A percentile compares a stretch with the other conserved stretches of the same genome.
Evolutionary conservation across 495 filamentous ascomycete genomes (phyloP).

Genomic region (Hypoxylon lienhwacheense): DNA sequence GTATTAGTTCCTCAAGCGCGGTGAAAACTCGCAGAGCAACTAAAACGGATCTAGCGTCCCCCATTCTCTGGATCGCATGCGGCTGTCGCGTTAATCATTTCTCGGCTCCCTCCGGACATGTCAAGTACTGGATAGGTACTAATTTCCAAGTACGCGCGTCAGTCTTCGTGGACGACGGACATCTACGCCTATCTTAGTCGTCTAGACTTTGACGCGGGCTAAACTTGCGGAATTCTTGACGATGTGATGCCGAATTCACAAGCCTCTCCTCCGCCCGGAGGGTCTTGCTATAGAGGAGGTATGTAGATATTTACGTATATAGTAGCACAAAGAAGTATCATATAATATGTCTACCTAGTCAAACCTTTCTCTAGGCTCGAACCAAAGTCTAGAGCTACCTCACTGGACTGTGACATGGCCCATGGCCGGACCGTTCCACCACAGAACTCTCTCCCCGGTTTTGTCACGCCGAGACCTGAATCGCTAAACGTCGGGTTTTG

Average conservation of each 20-base stretch:
- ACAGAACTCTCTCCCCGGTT: slow-evolving; percentile 24
- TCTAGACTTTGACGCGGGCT: not conserved
- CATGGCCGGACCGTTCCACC: slow-evolving; percentile 24
- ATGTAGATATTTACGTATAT: too few species aligned
- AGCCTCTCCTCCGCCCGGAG: too few species aligned
- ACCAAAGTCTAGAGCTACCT: not conserved
- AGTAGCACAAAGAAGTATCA: too few species aligned
- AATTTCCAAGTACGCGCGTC: slow-evolving; percentile 24
- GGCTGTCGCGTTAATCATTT: slow-evolving; percentile 28
- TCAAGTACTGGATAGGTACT: slow-evolving; percentile 8
- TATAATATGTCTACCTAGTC: not conserved
- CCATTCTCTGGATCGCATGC: slow-evolving; percentile 31
- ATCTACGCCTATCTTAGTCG: slow-evolving; percentile 1
- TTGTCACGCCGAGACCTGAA: slow-evolving; percentile 27
- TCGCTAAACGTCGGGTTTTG: slow-evolving; percentile 5
- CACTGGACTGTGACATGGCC: slow-evolving; percentile 17
- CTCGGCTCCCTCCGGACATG: slow-evolving; percentile 33
- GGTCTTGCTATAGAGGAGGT: too few species aligned
- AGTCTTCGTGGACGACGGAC: slow-evolving; percentile 6
- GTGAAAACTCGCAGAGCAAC: slow-evolving; percentile 17
- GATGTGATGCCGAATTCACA: too few species aligned
- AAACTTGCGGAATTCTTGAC: too few species aligned
- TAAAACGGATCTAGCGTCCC: slow-evolving; percentile 26
- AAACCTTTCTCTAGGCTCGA: not conserved
- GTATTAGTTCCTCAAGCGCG: slow-evolving; percentile 2